phyloP scores from a whole-genome alignment of 2,329 filamentous ascomycete genomes.

The Beauveria brongniartii region DNA sequence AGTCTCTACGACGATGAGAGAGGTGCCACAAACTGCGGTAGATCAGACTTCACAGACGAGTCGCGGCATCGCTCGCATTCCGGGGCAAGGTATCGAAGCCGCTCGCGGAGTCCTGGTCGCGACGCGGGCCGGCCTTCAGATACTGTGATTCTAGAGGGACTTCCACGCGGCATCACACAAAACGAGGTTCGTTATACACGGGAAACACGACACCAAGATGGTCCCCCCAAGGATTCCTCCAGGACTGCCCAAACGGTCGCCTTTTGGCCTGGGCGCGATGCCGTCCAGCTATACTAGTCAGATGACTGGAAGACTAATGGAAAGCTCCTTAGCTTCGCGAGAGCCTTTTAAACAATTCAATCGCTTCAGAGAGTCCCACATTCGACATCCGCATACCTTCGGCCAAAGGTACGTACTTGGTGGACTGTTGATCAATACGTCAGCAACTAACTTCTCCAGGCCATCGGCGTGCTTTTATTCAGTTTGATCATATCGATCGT shows the following conservation, averaged over 20 bases:
- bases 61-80: slow-evolving; percentile 4
- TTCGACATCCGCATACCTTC: slow-evolving; percentile 32
- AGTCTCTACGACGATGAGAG: slow-evolving; percentile 16
- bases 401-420: slow-evolving; percentile 22
- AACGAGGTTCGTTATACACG: slow-evolving; percentile 38
- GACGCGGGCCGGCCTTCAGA: slow-evolving; percentile 37
- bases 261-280: slow-evolving; percentile 4
- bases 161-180: slow-evolving; percentile 40
- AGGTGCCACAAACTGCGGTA: slow-evolving; percentile 11
- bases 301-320: slow-evolving; percentile 9
- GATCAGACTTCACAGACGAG: slow-evolving; percentile 12
- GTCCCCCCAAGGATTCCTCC: slow-evolving; percentile 15
- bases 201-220: neutral
- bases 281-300: neutral
- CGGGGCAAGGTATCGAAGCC: slow-evolving; percentile 18
- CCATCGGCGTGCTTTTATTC: slow-evolving; percentile 32
- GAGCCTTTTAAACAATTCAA: slow-evolving; percentile 25
- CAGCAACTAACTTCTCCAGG: slow-evolving; percentile 23
- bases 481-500: slow-evolving; percentile 32
- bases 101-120: slow-evolving; percentile 27
- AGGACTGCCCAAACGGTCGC: neutral
- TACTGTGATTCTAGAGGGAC: slow-evolving; percentile 47
- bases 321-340: slow-evolving; percentile 27
- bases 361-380: slow-evolving; percentile 27
- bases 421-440: neutral